These are phyloP conservation scores for Neoboletus brunneissimus DNA, from an alignment of 768 basidiomycete genomes.

Conservation along the genomic window DNA sequence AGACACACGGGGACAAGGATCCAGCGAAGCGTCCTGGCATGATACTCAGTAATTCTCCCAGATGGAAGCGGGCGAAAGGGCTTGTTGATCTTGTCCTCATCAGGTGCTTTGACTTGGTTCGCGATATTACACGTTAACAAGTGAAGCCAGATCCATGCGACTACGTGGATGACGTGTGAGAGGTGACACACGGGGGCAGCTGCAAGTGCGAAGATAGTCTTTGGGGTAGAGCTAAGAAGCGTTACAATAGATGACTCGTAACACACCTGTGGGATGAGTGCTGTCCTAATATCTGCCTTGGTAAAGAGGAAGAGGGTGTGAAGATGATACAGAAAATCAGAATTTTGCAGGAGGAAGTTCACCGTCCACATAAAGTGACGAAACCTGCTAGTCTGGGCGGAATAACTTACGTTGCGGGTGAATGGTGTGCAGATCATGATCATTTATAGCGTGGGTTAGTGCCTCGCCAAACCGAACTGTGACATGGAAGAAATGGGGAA, in stretches of 20 bases:
- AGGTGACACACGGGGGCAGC: constrained; percentile 19
- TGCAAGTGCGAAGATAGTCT: constrained; percentile 33
- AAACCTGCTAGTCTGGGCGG: not conserved
- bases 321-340: constrained; percentile 11
- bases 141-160: constrained; percentile 45
- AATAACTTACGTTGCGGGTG: not conserved
- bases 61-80: constrained; percentile 43
- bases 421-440: not conserved
- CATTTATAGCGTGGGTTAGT: constrained; percentile 2
- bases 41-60: constrained; percentile 34
- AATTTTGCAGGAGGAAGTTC: not conserved
- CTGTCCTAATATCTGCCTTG: constrained; percentile 17
- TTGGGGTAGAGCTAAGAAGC: not conserved
- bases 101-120: constrained; percentile 38
- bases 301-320: constrained; percentile 25
- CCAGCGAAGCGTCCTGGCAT: constrained; percentile 38
- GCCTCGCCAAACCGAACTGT: not conserved
- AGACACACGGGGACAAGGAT: constrained; percentile 33
- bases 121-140: constrained; percentile 38
- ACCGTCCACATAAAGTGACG: not conserved
- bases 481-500: not conserved
- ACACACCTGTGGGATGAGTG: constrained; percentile 21
- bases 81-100: constrained; percentile 42
- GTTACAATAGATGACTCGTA: not conserved
- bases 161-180: constrained; percentile 18